Percentiles rank a stretch among this genome's conserved stretches.
These are phyloP conservation scores for Camelina neglecta DNA, from an alignment of 345 rosid genomes.

Conservation along the genomic window DNA sequence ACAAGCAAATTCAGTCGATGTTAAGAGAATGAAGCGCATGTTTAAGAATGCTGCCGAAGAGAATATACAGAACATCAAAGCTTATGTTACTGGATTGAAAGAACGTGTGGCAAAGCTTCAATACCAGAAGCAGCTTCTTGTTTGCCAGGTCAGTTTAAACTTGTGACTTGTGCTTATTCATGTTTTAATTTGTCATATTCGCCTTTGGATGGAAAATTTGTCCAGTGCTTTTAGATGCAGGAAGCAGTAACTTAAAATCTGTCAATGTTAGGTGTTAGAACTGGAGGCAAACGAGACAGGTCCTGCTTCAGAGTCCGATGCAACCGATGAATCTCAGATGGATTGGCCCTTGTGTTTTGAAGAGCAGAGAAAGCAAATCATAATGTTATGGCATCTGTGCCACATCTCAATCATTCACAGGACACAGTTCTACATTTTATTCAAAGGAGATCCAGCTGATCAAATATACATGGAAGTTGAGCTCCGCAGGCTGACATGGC, in stretches of 20 bases:
- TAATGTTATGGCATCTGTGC: conserved; percentile 98
- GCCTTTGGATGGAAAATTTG: background rate
- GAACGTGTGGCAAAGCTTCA: conserved; percentile 97
- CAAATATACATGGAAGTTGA: conserved; percentile 96
- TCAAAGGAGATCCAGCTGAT: conserved; percentile 81
- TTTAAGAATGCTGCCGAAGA: conserved; percentile 97
- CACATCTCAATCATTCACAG: conserved; percentile 91
- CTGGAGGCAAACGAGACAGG: conserved; percentile 68
- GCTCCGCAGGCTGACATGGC: conserved; percentile 81
- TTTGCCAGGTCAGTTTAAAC: conserved; percentile 76
- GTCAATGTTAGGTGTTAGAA: conserved; percentile 66
- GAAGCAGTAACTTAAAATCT: conserved; percentile 18
- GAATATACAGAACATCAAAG: conserved; percentile 79
- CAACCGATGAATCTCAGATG: conserved; percentile 57
- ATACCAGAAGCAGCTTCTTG: conserved; percentile 95
- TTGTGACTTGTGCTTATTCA: conserved; percentile 15
- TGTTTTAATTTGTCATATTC: background rate
- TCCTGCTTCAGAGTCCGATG: conserved; percentile 48
- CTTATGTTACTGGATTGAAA: conserved; percentile 84
- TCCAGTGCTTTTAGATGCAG: background rate
- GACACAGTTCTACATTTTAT: conserved; percentile 82
- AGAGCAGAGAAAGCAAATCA: conserved; percentile 82
- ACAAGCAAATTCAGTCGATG: conserved; percentile 75
- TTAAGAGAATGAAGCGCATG: conserved; percentile 92
- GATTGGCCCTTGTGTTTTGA: conserved; percentile 76